Percentiles rank a stretch among this genome's conserved stretches.
These are phyloP conservation scores for Remersonia thermophila DNA, from an alignment of 2,329 filamentous ascomycete genomes.

Conservation along the genomic window DNA sequence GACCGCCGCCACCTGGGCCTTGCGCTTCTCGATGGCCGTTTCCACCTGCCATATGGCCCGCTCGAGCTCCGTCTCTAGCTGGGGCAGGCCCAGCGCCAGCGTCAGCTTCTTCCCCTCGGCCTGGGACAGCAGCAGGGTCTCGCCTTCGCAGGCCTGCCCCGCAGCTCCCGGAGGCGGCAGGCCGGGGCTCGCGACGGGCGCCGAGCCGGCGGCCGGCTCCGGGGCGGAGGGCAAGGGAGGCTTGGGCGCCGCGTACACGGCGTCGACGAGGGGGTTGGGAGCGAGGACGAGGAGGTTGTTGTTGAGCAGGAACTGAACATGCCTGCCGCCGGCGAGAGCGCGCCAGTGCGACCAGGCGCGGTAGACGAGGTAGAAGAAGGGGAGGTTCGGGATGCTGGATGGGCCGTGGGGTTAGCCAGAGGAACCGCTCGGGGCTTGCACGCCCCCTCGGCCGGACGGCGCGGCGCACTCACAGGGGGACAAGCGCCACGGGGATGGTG, in stretches of 20 bases:
- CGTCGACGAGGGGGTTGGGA: conserved; percentile 59
- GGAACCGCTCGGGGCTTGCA: background rate
- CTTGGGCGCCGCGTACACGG: conserved; percentile 47
- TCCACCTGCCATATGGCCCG: conserved; percentile 65
- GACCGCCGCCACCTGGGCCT: conserved; percentile 12
- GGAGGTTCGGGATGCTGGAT: conserved; percentile 72
- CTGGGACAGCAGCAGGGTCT: conserved; percentile 29
- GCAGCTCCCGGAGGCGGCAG: background rate
- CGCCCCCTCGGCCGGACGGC: no score
- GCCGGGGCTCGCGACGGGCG: conserved; percentile 9
- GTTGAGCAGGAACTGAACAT: conserved; percentile 69
- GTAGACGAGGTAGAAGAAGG: conserved; percentile 92
- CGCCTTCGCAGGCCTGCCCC: conserved; percentile 22
- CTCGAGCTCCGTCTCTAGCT: conserved; percentile 60
- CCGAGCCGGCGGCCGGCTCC: conserved; percentile 15
- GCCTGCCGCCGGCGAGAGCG: conserved; percentile 71
- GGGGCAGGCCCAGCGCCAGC: conserved; percentile 51
- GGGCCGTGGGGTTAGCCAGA: conserved; percentile 2
- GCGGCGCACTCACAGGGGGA: conserved; percentile 60
- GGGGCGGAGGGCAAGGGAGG: conserved; percentile 17
- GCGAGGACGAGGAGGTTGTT: conserved; percentile 56
- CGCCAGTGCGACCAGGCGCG: conserved; percentile 86
- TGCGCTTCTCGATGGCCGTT: conserved; percentile 30
- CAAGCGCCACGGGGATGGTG: conserved; percentile 65
- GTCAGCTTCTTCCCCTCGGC: conserved; percentile 23